Evolutionary conservation across 495 filamentous ascomycete species (phyloP).

Genomic region (Pseudoneurospora amorphoporcata): DNA sequence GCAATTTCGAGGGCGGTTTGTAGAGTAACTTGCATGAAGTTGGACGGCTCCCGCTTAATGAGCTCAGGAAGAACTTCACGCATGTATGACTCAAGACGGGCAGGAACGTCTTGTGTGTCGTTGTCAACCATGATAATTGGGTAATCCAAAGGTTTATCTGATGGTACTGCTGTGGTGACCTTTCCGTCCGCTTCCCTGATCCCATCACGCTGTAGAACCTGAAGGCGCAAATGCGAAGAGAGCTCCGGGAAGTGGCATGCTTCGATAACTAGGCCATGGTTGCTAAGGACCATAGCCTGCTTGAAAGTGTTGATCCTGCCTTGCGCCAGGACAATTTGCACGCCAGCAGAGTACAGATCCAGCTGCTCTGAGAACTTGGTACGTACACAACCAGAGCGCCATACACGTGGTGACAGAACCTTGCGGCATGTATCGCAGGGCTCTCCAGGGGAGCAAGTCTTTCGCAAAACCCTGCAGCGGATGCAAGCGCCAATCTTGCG

Average conservation of each 20-base stretch:
- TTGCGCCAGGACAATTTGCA: conserved; percentile 59
- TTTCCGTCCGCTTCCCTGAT: conserved; percentile 29
- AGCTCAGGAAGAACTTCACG: conserved; percentile 51
- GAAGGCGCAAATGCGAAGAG: conserved; percentile 40
- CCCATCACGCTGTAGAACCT: conserved; percentile 42
- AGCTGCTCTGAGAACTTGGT: conserved; percentile 65
- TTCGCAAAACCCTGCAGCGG: conserved; percentile 76
- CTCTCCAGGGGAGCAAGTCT: conserved; percentile 71
- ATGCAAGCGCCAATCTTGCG: conserved; percentile 76
- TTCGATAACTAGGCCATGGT: conserved; percentile 52
- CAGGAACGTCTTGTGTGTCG: conserved; percentile 56
- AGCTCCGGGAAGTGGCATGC: conserved; percentile 58
- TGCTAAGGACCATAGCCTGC: conserved; percentile 44
- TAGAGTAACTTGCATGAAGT: conserved; percentile 59
- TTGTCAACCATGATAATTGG: conserved; percentile 52
- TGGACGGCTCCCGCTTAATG: conserved; percentile 54
- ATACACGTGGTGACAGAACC: conserved; percentile 67
- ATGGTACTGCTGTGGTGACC: conserved; percentile 27
- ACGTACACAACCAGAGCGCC: conserved; percentile 70
- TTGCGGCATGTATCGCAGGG: conserved; percentile 73
- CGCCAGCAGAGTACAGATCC: conserved; percentile 58
- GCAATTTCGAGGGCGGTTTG: conserved; percentile 45
- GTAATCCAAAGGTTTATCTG: conserved; percentile 17
- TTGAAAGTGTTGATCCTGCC: conserved; percentile 52
- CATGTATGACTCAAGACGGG: conserved; percentile 61